Base-by-base conservation (phyloP, 2,329 filamentous ascomycete species). In the Penicillium concentricum region DNA sequence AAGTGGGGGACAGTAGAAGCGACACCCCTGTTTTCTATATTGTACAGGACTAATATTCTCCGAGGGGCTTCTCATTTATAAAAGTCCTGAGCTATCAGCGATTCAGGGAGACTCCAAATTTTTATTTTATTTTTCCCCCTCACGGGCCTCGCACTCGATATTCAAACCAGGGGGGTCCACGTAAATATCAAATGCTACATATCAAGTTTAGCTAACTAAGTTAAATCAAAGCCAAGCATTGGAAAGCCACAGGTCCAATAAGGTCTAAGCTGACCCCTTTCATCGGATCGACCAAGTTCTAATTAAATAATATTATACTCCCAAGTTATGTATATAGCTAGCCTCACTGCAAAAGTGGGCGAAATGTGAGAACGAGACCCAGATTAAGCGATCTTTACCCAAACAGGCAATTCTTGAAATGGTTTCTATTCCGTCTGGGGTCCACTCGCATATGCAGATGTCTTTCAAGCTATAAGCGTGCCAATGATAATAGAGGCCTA, bases 331-430 rank as follows among this genome's bases (percentile, higher is more conserved):
- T 20, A n/a, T 45, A 45, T 32, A n/a, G 5, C 41, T 43, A 30
- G 18, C 13, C 43, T 32, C 30, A 32, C 30, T 32, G 30, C 10
- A 13, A 32, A 13, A 39, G 20, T 37, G 16, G 32, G 57, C 18
- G 28, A 22, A 62, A 51, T 49, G 51, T 57, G 59, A 63, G 50
- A 60, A 61, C 58, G 62, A 62, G 58, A 47, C 56, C 59, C 38
- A 42, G 39, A 52, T 34, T 22, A 50, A 56, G 62, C 62, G 59
- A 68, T 60, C 58, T 3, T 54, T 62, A 24, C 61, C 60, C 26
- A 39, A 65, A 54, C 28, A 43, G 58, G 61, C 39, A 57, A 54
- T 42, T 63, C 35, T 37, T 55, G 58, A 26, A 15, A 15, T 22
- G 15, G n/a, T 34, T 35, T 34, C 39, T 52, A 28, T 51, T 34